Base-by-base conservation (phyloP, 225 moss, liverwort and hornwort genomes). In the Ulota crispa region DNA sequence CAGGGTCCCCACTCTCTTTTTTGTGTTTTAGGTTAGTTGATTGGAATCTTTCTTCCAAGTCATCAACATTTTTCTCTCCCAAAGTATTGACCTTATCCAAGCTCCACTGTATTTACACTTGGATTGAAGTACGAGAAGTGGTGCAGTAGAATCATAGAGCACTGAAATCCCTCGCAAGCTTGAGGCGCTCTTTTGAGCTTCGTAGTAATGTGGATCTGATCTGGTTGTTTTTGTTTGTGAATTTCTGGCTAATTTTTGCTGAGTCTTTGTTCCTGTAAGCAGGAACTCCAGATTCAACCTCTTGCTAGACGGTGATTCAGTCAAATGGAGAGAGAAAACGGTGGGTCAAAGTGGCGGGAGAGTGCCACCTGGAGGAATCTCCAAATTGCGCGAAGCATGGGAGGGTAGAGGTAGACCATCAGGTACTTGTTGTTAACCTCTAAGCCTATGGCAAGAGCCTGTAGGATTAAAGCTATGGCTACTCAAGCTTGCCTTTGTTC, bases 391-490 rank as follows among this genome's bases (percentile, higher is more conserved):
- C 74, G 63, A 62, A 80, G 23, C 80, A 83, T 86, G 83, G 86
- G 76, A 72, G 83, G 76, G 52, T 80, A 80, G 27, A 62, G 76
- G 52, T 79, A 80, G n/a, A 62, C 42, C 83, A 61, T 80, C 76
- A 80, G 86, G 86, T 83, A 76, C 32, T 70, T 11, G 34, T 28
- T 56, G 32, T 71, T 65, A 64, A 20, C 9, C 34, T n/a, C 63
- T 54, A 4, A 72, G 12, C 23, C 56, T 39, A 23, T 66, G 59
- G 30, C 19, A 52, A 24, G 68, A 37, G 59, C 19, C 19, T 53
- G 30, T 69, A 28, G 2, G 15, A 34, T 76, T 65, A 65, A 66
- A 71, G 27, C 13, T 26, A 7, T 37, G 20, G 31, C 26, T 55
- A 18, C 57, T 72, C 36, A 13, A 70, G 9, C 56, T 16, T 57